These are phyloP conservation scores for Choricystis sp. DNA, from an alignment of 139 green algal species.

Conservation along the genomic window DNA sequence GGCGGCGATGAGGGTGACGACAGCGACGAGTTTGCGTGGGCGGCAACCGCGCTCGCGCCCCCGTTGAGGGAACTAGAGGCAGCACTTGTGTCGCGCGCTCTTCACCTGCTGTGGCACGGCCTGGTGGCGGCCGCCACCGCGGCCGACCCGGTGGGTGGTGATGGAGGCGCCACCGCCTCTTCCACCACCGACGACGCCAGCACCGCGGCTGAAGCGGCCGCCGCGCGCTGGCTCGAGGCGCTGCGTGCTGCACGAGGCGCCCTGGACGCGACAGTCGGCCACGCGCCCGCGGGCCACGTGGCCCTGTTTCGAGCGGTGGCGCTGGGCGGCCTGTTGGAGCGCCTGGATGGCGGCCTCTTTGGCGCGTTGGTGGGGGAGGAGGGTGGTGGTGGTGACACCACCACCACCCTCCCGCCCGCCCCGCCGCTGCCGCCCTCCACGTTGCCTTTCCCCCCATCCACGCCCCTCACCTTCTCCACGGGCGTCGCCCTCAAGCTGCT, in stretches of 20 bases:
- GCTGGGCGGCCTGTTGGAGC: constrained; percentile 37
- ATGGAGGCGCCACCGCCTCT: not conserved
- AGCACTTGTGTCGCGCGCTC: constrained; percentile 33
- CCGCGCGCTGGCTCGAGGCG: constrained; percentile 35
- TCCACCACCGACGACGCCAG: too few relatives aligned
- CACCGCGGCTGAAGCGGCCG: not conserved
- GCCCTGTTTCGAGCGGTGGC: constrained; percentile 39
- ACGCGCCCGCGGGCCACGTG: constrained; percentile 18
- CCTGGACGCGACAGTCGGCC: constrained; percentile 1
- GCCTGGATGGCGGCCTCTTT: constrained; percentile 52
- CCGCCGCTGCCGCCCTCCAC: constrained; percentile 30
- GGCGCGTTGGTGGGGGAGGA: constrained; percentile 22
- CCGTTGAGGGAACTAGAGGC: constrained; percentile 38
- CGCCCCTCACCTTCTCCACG: constrained; percentile 40
- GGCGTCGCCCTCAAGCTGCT: constrained; percentile 61
- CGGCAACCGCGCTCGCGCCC: constrained; percentile 26
- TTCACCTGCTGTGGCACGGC: constrained; percentile 29
- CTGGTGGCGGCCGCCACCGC: constrained; percentile 3
- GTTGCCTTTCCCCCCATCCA: constrained; percentile 35
- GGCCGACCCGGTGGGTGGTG: not conserved
- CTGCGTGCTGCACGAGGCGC: constrained; percentile 20
- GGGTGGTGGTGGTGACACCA: too few relatives aligned
- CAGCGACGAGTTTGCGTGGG: constrained; percentile 12
- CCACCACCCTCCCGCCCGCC: not conserved
- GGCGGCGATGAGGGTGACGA: constrained; percentile 3